These are phyloP conservation scores for Ophiostoma ulmi DNA, from an alignment of 2,329 filamentous ascomycete species.

Conservation along the genomic window DNA sequence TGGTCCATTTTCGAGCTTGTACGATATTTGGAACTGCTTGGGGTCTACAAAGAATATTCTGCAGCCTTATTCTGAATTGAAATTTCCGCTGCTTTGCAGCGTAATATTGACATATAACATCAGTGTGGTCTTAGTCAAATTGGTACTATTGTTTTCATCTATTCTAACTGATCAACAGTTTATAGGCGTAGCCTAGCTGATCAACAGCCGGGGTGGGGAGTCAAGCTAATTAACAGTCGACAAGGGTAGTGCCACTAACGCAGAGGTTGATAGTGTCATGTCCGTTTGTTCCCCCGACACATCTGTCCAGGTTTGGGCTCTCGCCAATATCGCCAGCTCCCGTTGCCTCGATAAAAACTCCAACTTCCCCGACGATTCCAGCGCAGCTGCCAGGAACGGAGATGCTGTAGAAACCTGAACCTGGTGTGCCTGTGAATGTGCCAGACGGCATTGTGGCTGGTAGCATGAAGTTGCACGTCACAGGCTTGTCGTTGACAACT, in stretches of 20 bases:
- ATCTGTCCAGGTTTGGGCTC: conserved; percentile 11
- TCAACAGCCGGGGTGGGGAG: neutral
- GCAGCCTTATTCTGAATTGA: too few relatives aligned
- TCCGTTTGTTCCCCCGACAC: neutral
- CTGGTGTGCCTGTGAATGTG: neutral
- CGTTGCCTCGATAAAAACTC: neutral
- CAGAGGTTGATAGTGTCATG: neutral
- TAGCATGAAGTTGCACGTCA: neutral
- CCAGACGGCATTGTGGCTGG: neutral
- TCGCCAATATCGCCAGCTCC: conserved; percentile 11
- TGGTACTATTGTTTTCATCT: neutral
- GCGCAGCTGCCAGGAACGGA: neutral
- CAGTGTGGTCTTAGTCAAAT: neutral
- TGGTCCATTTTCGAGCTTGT: too few relatives aligned
- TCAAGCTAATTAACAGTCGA: neutral
- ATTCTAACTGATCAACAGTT: neutral
- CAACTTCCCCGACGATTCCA: neutral
- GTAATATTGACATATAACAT: too few relatives aligned
- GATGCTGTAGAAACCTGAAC: neutral
- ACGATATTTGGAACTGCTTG: too few relatives aligned
- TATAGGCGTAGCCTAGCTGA: neutral
- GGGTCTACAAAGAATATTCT: too few relatives aligned
- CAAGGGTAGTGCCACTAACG: neutral
- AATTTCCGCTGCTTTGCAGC: too few relatives aligned
- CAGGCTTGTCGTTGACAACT: neutral